These are phyloP conservation scores for Aspergillus chevalieri DNA, from an alignment of 2,329 filamentous ascomycete species.

Conservation along the genomic window DNA sequence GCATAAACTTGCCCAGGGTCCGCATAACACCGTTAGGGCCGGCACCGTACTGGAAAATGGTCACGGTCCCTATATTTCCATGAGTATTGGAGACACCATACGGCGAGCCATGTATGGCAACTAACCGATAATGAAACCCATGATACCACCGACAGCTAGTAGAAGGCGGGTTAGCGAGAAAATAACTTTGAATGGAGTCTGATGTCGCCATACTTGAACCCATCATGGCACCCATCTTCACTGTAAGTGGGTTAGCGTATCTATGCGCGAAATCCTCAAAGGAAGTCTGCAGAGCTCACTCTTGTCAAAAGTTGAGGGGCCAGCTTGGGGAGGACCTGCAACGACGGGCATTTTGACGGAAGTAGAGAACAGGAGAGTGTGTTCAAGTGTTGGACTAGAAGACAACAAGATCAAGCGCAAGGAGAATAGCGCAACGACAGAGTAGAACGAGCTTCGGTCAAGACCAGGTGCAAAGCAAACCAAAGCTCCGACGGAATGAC, in stretches of 20 bases:
- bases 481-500: background rate
- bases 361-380: background rate
- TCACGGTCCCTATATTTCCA: slow-evolving; percentile 64
- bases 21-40: slow-evolving; percentile 90
- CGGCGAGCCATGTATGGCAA: slow-evolving; percentile 1
- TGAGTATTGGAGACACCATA: slow-evolving; percentile 1
- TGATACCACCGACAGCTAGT: slow-evolving; percentile 85
- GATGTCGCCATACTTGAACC: slow-evolving; percentile 71
- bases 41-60: slow-evolving; percentile 91
- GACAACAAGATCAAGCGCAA: background rate
- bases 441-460: background rate
- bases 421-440: background rate
- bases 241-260: slow-evolving; percentile 46
- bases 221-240: slow-evolving; percentile 99
- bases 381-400: background rate
- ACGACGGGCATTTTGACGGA: slow-evolving; percentile 49
- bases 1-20: slow-evolving; percentile 94
- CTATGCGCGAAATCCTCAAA: background rate
- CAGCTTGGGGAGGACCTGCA: slow-evolving; percentile 48
- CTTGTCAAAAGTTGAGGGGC: slow-evolving; percentile 66
- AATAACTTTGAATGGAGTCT: slow-evolving; percentile 5
- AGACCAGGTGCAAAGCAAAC: background rate
- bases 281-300: slow-evolving; percentile 43
- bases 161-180: slow-evolving; percentile 12
- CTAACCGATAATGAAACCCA: slow-evolving; percentile 94